Conservation (phyloP, 257 asterid genomes). For the Jacaranda mimosifolia region DNA sequence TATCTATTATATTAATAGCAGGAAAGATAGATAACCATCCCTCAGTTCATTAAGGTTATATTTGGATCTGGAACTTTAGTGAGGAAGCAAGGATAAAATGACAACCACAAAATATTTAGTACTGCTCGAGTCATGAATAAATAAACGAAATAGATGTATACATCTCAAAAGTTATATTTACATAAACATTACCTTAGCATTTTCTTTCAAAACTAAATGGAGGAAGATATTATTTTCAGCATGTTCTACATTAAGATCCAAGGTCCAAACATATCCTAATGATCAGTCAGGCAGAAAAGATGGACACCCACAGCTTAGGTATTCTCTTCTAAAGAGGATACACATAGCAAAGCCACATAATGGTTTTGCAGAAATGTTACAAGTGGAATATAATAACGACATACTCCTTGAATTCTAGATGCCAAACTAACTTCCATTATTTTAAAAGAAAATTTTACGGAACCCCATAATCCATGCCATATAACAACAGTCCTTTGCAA, state of each 20-base stretch:
- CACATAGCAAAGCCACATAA: neutral
- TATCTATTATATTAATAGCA: no score
- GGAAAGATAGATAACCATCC: neutral
- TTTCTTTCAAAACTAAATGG: conserved; percentile 4
- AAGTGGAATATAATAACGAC: neutral
- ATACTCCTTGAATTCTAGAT: neutral
- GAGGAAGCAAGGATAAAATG: neutral
- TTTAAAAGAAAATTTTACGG: neutral
- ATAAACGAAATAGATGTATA: neutral
- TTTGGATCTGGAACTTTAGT: neutral
- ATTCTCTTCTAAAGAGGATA: neutral
- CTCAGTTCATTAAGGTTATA: neutral
- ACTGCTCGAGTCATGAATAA: conserved; percentile 8
- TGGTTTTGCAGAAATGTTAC: no score
- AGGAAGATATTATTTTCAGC: neutral
- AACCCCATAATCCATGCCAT: neutral
- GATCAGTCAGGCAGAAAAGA: neutral
- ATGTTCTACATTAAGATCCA: conserved; percentile 7
- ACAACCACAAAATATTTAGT: neutral
- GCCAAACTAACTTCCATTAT: conserved; percentile 2
- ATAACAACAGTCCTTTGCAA: neutral
- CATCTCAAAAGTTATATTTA: neutral
- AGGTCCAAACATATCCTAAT: neutral
- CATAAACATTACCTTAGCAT: neutral
- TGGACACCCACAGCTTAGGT: conserved; percentile 7